Evolutionary conservation across 2,329 filamentous ascomycete genomes (phyloP).

Genomic region (Fusarium mexicanum): DNA sequence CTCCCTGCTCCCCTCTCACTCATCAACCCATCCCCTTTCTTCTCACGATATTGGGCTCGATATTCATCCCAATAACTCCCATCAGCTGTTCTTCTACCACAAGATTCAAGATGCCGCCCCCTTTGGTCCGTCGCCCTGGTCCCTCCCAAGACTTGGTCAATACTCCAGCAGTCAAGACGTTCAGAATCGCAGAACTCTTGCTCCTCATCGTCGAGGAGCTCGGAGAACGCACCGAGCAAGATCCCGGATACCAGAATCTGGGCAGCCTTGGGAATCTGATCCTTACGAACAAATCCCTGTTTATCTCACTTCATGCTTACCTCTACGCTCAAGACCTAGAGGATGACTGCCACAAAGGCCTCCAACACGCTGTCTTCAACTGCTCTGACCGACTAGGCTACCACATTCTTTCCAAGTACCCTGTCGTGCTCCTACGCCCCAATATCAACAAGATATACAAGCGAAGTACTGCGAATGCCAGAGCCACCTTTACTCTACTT

Average conservation of each 20-base stretch:
- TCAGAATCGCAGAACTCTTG: neutral
- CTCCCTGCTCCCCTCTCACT: neutral
- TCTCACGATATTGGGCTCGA: neutral
- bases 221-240: neutral
- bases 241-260: neutral
- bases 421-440: neutral
- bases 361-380: neutral
- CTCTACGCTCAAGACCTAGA: constrained; percentile 1
- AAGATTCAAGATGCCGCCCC: neutral
- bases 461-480: neutral
- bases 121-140: neutral
- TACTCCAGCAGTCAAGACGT: neutral
- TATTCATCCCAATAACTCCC: neutral
- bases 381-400: neutral
- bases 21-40: neutral
- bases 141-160: neutral
- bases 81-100: neutral
- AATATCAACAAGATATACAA: neutral
- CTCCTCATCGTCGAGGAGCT: neutral
- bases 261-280: neutral
- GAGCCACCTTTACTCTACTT: constrained; percentile 1
- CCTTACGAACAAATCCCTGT: neutral
- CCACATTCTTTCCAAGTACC: neutral
- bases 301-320: neutral
- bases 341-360: neutral